Base-by-base conservation (phyloP, 768 basidiomycete genomes). In the Russula dissimulans region DNA sequence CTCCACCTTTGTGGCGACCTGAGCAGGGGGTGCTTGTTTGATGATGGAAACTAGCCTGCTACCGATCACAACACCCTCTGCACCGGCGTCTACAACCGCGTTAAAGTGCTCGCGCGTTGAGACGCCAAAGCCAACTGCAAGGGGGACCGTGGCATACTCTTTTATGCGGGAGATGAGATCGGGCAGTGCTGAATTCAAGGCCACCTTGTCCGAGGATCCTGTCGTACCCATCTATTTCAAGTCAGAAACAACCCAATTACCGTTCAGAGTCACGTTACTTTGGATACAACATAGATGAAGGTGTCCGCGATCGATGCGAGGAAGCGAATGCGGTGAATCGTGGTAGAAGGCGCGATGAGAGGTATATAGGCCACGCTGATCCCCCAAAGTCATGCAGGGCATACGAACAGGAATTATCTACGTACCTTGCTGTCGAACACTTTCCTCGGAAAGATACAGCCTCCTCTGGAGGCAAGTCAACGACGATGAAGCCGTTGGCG, bases 201-300 rank as follows among this genome's bases (percentile, higher is more conserved):
- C 77, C 12, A 82, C 81, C 44, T 80, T 75, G 46, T 81, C 85
- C 2, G 91, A 89, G 8, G 95, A 97, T 34, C 97, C 97, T 1
- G 97, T 99, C 1, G 92, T 97, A 14, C 97, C 97, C 97, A 99
- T 99, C 91, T 88, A 43, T n/a, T 44, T 44, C 9, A 34, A 31
- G 46, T 57, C 14, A 54, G 60, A 26, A 41, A 45, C 22, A 42
- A 38, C 22, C n/a, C 8, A 34, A 31, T 34, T 38, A 15, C 18
- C 8, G 15, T 2, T 38, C 42, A 42, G n/a, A 49, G 49, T 22
- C 22, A 17, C 39, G 65, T 74, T 42, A 89, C 93, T 78, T 92
- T 95, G 50, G 95, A 97, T n/a, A 97, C 95, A 49, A 99, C 85
- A 71, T 99, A 99, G 64, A 99, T 92, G 78, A 99, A 98, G 3